Evolutionary conservation across 1,284 basidiomycete species (phyloP), one percentile per base, ranked within the genome.

Genomic region (Rhodotorula glutinis): DNA sequence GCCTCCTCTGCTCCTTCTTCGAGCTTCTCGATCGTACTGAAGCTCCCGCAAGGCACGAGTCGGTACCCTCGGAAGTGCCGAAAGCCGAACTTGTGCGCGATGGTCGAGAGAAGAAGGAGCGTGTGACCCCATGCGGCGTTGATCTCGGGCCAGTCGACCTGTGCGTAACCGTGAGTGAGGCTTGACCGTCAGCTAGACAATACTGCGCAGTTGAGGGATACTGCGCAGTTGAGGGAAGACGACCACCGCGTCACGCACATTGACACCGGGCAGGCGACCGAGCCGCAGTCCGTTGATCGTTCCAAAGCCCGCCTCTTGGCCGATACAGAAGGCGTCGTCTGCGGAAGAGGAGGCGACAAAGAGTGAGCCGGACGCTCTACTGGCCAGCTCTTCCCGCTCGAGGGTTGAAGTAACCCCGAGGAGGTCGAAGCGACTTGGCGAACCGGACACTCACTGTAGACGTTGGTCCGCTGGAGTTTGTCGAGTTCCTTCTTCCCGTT

Each of bases 41-140:
- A 94, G 1, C 92, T 95, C 0, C 93, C 93, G 84, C 94, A 89
- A 1, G 94, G 93, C 23, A 93, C 83, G 54, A 96, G 82, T 44
- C 88, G 88, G 77, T 93, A 93, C 69, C 92, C 94, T 72, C 90
- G 87, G 75, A 96, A 94, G 2, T 85, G 86, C n/a, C 25, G 16
- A 77, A 87, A 91, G 63, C 91, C 91, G 14, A 96, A 84, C 78
- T 94, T 95, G 65, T 88, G 84, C 5, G 91, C 91, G 59, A 98
- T 85, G 8, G 92, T 92, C 75, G 94, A 90, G 21, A 98, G 82
- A 60, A 98, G 83, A 27, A 98, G 82, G n/a, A 95, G 83, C 0
- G 92, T 91, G 76, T 98, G 90, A 0, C 96, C 96, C 92, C 95
- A 97, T 4, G 96, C 96, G 9, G 96, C 96, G 77, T 98, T 98